Evolutionary conservation across 257 asterid genomes (phyloP).

Genomic region (Orobanche coerulescens): DNA sequence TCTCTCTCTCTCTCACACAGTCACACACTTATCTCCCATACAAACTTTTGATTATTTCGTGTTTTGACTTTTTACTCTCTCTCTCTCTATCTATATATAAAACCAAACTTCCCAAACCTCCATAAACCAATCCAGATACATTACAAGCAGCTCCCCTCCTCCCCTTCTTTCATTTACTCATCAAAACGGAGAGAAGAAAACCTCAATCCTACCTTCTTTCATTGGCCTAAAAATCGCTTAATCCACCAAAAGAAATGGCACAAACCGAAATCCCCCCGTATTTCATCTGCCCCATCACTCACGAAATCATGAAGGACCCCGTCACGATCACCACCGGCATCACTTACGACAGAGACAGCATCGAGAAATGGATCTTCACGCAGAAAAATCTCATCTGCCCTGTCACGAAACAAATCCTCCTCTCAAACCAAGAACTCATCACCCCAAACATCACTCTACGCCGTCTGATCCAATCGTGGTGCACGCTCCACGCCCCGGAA

Average conservation of each 20-base stretch:
- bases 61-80: conserved; percentile 15
- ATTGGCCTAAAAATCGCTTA: too few species aligned
- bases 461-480: conserved; percentile 66
- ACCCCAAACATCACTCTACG: conserved; percentile 72
- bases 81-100: too few species aligned
- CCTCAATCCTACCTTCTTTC: not conserved
- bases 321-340: conserved; percentile 57
- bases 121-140: too few species aligned
- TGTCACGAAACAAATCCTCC: conserved; percentile 41
- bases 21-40: conserved; percentile 30
- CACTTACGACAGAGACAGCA: conserved; percentile 61
- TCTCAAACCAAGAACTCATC: conserved; percentile 23
- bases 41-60: conserved; percentile 48
- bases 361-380: conserved; percentile 54
- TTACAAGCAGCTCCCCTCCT: too few species aligned
- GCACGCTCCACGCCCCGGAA: conserved; percentile 41
- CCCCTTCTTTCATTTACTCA: not conserved
- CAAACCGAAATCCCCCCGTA: conserved; percentile 55
- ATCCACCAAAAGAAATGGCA: conserved; percentile 19
- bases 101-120: conserved; percentile 7
- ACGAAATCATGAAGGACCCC: conserved; percentile 69
- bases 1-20: conserved; percentile 7
- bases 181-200: conserved; percentile 7
- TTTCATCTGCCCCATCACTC: conserved; percentile 58
- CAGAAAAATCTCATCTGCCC: conserved; percentile 44